A percentile compares a stretch with the other conserved stretches of the same genome.
Evolutionary conservation across 495 filamentous ascomycete species (phyloP).

Genomic region (Apodospora peruviana): DNA sequence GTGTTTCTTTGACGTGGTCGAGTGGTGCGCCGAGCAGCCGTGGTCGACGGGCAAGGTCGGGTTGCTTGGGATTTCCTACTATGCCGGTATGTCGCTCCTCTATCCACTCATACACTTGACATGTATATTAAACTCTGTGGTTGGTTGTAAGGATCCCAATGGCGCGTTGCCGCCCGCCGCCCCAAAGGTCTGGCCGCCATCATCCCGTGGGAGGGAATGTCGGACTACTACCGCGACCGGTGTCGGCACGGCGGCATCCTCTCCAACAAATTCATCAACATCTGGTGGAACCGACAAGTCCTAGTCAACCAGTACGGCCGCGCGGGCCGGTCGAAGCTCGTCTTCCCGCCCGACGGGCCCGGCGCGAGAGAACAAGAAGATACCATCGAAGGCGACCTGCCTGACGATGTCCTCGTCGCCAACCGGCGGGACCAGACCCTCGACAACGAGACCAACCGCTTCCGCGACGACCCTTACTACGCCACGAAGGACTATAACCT

Average conservation of each 20-base stretch:
- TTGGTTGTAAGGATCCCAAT: slow-evolving; percentile 45
- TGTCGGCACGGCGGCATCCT: slow-evolving; percentile 63
- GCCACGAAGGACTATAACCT: slow-evolving; percentile 54
- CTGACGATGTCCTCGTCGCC: slow-evolving; percentile 42
- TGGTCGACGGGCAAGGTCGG: slow-evolving; percentile 61
- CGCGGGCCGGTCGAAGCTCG: slow-evolving; percentile 18
- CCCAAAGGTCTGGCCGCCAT: slow-evolving; percentile 56
- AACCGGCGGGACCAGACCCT: slow-evolving; percentile 55
- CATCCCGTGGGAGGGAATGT: slow-evolving; percentile 67
- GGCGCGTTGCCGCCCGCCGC: slow-evolving; percentile 55
- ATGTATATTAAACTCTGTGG: no score
- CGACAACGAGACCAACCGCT: slow-evolving; percentile 50
- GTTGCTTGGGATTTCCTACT: slow-evolving; percentile 57
- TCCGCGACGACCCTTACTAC: slow-evolving; percentile 58
- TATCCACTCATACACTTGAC: neutral
- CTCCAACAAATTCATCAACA: slow-evolving; percentile 55
- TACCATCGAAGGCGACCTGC: slow-evolving; percentile 53
- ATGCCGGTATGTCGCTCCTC: slow-evolving; percentile 38
- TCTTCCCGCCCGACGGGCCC: slow-evolving; percentile 28
- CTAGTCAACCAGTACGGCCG: slow-evolving; percentile 58
- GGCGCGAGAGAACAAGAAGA: slow-evolving; percentile 44
- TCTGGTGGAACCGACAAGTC: slow-evolving; percentile 65
- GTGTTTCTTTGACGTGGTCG: slow-evolving; percentile 56
- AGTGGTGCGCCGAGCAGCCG: slow-evolving; percentile 56
- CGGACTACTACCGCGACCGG: slow-evolving; percentile 59